A percentile compares a stretch with the other conserved stretches of the same genome.
phyloP scores from a whole-genome alignment of 495 filamentous ascomycete species.

The Aspergillus incahuasiensis region DNA sequence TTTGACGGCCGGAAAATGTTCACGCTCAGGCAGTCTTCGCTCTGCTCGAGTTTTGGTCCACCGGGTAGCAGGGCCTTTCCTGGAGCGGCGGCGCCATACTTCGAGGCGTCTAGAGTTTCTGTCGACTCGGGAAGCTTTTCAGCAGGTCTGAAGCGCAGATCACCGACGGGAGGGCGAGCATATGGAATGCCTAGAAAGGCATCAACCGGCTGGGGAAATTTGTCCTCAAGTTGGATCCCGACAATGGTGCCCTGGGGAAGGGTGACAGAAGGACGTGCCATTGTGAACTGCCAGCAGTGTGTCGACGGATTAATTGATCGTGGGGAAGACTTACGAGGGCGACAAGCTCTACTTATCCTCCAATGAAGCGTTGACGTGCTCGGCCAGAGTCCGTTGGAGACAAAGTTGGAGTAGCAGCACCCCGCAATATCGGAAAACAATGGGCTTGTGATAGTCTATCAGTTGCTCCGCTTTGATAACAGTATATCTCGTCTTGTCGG shows the following conservation, averaged over 20 bases:
- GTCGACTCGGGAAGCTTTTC: constrained; percentile 28
- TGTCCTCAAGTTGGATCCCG: constrained; percentile 39
- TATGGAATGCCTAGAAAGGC: constrained; percentile 60
- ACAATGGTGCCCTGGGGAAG: constrained; percentile 53
- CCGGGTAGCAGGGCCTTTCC: constrained; percentile 23
- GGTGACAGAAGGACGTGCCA: constrained; percentile 28
- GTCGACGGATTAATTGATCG: neutral
- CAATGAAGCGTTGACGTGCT: constrained; percentile 1
- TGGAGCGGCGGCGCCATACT: constrained; percentile 28
- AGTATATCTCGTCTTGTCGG: neutral
- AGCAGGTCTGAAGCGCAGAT: constrained; percentile 53
- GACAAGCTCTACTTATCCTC: constrained; percentile 1
- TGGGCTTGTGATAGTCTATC: neutral
- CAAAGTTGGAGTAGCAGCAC: neutral
- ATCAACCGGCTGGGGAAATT: constrained; percentile 46
- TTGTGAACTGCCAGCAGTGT: neutral
- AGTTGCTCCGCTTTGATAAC: neutral
- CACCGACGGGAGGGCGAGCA: constrained; percentile 49
- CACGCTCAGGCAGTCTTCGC: constrained; percentile 52
- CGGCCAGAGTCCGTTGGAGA: constrained; percentile 2
- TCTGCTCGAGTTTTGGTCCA: constrained; percentile 13
- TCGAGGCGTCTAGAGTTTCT: constrained; percentile 37
- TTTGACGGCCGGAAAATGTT: constrained; percentile 47
- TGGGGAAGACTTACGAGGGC: neutral
- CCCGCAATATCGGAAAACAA: neutral